Conservation (phyloP, 2,329 filamentous ascomycete genomes). For the Sporothrix mexicana region DNA sequence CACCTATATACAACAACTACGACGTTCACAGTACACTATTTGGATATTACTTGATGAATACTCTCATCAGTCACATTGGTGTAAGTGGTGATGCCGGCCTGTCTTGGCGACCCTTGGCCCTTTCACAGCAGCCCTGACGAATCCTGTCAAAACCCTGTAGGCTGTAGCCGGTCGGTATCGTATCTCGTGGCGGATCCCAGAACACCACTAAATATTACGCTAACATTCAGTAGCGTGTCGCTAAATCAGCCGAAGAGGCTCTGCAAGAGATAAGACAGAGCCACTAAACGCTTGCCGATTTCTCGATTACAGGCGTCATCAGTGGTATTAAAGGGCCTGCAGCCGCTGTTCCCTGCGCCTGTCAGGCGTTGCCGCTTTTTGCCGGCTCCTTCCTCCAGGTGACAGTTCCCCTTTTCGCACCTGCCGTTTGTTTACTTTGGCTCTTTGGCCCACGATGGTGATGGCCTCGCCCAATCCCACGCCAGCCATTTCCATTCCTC, state of each 20-base stretch:
- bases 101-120: too few species aligned
- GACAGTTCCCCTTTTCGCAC: not conserved
- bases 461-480: slow-evolving; percentile 9
- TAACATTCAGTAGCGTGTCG: slow-evolving; percentile 13
- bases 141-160: too few species aligned
- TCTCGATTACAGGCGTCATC: not conserved
- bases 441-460: slow-evolving; percentile 5
- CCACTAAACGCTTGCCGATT: not conserved
- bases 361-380: slow-evolving; percentile 3
- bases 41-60: too few species aligned
- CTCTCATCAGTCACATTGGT: too few species aligned
- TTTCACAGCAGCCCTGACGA: too few species aligned
- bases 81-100: too few species aligned
- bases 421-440: not conserved
- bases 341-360: not conserved
- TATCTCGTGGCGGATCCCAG: not conserved
- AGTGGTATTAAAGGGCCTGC: slow-evolving; percentile 6
- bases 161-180: too few species aligned
- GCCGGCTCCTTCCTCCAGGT: slow-evolving; percentile 9
- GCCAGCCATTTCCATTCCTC: not conserved
- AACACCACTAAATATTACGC: not conserved
- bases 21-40: not conserved
- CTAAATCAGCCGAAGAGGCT: not conserved
- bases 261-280: not conserved
- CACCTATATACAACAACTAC: not conserved